Base-by-base conservation (phyloP, 805 yeast genomes). In the Brettanomyces naardenensis region DNA sequence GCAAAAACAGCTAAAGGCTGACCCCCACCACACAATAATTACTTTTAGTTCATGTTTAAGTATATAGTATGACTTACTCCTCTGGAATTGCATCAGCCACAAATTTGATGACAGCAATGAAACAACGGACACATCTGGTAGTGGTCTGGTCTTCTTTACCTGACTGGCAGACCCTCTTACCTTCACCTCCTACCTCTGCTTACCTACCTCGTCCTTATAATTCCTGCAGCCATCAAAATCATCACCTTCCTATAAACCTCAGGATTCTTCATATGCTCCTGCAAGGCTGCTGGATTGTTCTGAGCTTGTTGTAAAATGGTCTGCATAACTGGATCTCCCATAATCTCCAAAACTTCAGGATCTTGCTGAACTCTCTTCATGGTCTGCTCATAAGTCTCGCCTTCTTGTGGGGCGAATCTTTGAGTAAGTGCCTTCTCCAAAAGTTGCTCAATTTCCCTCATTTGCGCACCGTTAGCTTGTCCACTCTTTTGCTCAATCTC, bases 231-330 rank as follows among this genome's bases (percentile, higher is more conserved):
- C 59, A 89, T 81, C 61, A 92, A 73, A 51, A 83, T 72, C 61
- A 83, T 81, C 52, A 92, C 79, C 76, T 92, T 92, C 61, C 79
- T 80, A 56, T 79, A 75, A 36, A 92, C 84, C 44, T 79, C 94
- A 29, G 98, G 97, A 65, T 92, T 92, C 71, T 78, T 84, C 96
- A 92, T 88, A 65, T 92, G 98, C 53, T 90, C 97, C 59, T 85
- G 94, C 51, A 92, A 72, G 39, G 97, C 97, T 32, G 95, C 95
- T 36, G 98, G 98, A 59, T 92, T 84, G 43, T 78, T 85, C 61
- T 81, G 84, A 15, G 97, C 97, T 66, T 92, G 99, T 50, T 77
- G 81, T 59, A 92, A 71, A 47, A 92, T 92, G 40, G 90, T 80
- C 66, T 88, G 92, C 97, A 92, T 90, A 31, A 90, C 88, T 10